Evolutionary conservation across 2,329 filamentous ascomycete species (phyloP), one percentile per base, ranked within the genome.

Genomic region (Cladophialophora yegresii): DNA sequence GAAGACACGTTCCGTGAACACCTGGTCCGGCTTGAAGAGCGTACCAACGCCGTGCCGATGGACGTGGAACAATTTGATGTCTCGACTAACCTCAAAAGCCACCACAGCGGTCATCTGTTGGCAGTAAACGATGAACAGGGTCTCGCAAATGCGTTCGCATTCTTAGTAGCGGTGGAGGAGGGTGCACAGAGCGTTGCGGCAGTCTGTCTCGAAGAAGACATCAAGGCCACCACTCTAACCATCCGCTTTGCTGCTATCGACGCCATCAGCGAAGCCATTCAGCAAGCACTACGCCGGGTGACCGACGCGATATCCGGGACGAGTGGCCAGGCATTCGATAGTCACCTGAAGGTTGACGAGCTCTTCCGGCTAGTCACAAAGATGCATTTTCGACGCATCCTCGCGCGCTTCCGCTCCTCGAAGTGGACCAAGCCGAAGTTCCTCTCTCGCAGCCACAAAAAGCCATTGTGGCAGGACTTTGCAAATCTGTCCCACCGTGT

Each of bases 91-190:
- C 32, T 6, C 51, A 10, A 54, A 1, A 28, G 26, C 51, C 28
- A 54, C 16, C 16, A 32, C 28, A 33, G 26, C n/a, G 13, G 13
- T n/a, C 51, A 30, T 4, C 28, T 28, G 20, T 60, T 61, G 30
- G 55, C 45, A n/a, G 22, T 62, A 9, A 33, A 54, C 28, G 65
- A 61, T n/a, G 74, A 76, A 63, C 71, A 73, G 60, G 65, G 63
- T 51, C 62, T 75, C 13, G 70, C 72, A 4, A 69, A 75, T 58
- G 72, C 74, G 47, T 69, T 75, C 65, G 73, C 74, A 22, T 72
- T 71, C 49, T 54, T 75, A 16, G 74, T 67, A 13, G 71, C 73
- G 10, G 68, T 71, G 20, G 65, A 73, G 43, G 67, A 73, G 63
- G 73, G 68, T 2, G 69, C 69, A 0, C 69, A 72, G 43, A 71